Evolutionary conservation across 2,329 filamentous ascomycete genomes (phyloP), one percentile per base, ranked within the genome.

Genomic region (Hypoxylon sp.): DNA sequence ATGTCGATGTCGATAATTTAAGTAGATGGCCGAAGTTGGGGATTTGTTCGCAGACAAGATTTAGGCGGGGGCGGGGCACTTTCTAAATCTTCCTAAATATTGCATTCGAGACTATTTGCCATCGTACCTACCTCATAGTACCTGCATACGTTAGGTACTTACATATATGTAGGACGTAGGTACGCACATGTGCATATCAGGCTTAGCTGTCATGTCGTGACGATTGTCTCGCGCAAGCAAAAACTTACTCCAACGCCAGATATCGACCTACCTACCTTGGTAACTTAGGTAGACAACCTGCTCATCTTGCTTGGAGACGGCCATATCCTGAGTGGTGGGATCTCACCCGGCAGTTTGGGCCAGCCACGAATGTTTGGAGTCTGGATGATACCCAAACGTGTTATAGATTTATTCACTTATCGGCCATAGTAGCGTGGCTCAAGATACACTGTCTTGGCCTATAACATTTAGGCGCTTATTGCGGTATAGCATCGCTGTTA

Each of bases 61-160:
- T 54, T 54, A 55, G 50, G 60, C 54, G 60, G 60, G 60, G 60
- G 60, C 60, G 60, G 60, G 60, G 60, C 51, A 52, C 3, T 42
- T 26, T 7, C 26, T 21, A 17, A 33, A 24, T 26, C 10, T 15
- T 8, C 8, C 13, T 33, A 5, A 9, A 55, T 17, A 45, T 55
- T 45, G 47, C 41, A 53, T 49, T 35, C 54, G 46, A 23, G 41
- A 35, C 35, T 20, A 33, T 43, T 42, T 49, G 35, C 20, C 2
- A 33, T 8, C n/a, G 35, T 52, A 53, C 27, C n/a, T n/a, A n/a
- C n/a, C n/a, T n/a, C n/a, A n/a, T n/a, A n/a, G n/a, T n/a, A n/a
- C n/a, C n/a, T n/a, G n/a, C n/a, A n/a, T n/a, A n/a, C n/a, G n/a
- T n/a, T 40, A 10, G 17, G 10, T 40, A 21, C 4, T 20, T 21